Evolutionary conservation across 331 rosid genomes (phyloP).

Genomic region (Arachis monticola): DNA sequence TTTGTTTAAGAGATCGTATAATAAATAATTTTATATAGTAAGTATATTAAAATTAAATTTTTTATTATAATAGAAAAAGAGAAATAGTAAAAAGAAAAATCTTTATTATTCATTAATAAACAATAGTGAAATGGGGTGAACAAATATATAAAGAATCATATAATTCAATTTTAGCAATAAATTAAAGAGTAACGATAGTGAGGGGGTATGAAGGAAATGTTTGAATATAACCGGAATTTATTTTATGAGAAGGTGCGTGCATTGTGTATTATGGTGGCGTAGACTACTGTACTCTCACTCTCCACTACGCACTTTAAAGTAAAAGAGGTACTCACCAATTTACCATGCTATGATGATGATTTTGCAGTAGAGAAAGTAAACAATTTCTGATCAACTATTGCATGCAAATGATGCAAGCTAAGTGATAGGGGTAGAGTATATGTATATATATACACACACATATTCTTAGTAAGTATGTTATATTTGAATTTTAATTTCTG

Average conservation of each 20-base stretch:
- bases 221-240: conserved; percentile 95
- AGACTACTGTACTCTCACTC: conserved; percentile 32
- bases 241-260: conserved; percentile 56
- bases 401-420: not conserved
- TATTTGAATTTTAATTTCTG: conserved; percentile 47
- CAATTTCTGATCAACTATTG: conserved; percentile 7
- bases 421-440: not conserved
- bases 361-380: conserved; percentile 9
- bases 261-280: conserved; percentile 37
- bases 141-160: not conserved
- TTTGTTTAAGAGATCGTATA: too few species aligned
- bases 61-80: too few species aligned
- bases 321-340: too few species aligned
- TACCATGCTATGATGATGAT: conserved; percentile 14
- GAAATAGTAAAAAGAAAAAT: too few species aligned
- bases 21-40: too few species aligned
- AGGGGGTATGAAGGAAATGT: conserved; percentile 88
- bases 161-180: conserved; percentile 11
- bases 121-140: not conserved
- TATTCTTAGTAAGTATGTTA: not conserved
- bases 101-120: too few species aligned
- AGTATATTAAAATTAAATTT: too few species aligned
- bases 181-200: conserved; percentile 43
- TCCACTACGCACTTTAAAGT: conserved; percentile 37
- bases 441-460: not conserved